Evolutionary conservation across 306 rosid genomes (phyloP), one percentile per base, ranked within the genome.

Genomic region (Senna siamea): DNA sequence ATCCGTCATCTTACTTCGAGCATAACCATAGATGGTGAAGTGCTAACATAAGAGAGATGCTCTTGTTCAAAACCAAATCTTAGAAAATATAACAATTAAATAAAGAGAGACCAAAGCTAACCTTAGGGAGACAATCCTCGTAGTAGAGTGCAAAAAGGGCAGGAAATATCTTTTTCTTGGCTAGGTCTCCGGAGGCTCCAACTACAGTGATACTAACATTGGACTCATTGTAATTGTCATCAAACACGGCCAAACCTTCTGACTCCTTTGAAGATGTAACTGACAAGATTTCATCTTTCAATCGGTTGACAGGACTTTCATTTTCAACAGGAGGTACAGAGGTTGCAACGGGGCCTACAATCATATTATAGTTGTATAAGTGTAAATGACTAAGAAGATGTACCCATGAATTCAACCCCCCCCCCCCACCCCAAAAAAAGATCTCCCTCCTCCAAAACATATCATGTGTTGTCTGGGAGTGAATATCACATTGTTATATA

Each of bases 171-270:
- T 92, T 92, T 87, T 92, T 92, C 82, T 92, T 92, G 22, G 98
- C 98, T 70, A 92, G 94, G 84, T 92, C 98, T 41, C 98, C 98
- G 14, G 98, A 92, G 64, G 98, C 98, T 68, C 98, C 98, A 76
- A 92, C 96, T 75, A 92, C 92, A 44, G 96, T 90, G 61, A 92
- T 90, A 82, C 96, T 90, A 50, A 90, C 96, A 15, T 84, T 69
- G 51, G 81, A 77, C 60, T 73, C 95, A 53, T 63, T 81, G 40
- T 41, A 85, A 72, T 77, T 73, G 55, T 66, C 79, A 51, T 72
- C 85, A 46, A 66, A 52, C 14, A 26, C 12, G 2, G 13, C 77
- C 38, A 73, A 65, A 44, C 71, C 88, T 70, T 40, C 72, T 70
- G 76, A 38, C 56, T 79, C 88, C 41, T 77, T 76, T 0, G 75